A percentile compares a stretch with the other conserved stretches of the same genome.
Conservation (phyloP, 805 yeast genomes). For the Candida berthetii region DNA sequence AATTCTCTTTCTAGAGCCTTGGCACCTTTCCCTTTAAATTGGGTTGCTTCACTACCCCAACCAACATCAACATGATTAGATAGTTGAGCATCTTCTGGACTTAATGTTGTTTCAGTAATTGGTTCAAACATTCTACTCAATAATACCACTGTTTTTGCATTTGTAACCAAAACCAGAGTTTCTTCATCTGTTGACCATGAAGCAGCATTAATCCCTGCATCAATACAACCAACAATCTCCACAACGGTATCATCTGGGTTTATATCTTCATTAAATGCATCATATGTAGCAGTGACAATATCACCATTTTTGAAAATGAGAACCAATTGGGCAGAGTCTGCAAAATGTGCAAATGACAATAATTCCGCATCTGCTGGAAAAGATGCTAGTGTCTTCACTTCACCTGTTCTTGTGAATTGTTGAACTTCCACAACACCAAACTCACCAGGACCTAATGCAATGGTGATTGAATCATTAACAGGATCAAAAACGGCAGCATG, state of each 20-base stretch:
- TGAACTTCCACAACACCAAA: constrained; percentile 66
- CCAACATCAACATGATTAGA: constrained; percentile 93
- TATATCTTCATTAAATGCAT: constrained; percentile 27
- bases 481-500: constrained; percentile 60
- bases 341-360: constrained; percentile 59
- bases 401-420: constrained; percentile 63
- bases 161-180: constrained; percentile 63
- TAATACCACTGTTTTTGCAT: constrained; percentile 51
- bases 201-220: constrained; percentile 66
- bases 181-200: constrained; percentile 93
- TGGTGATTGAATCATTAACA: constrained; percentile 65
- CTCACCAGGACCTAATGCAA: constrained; percentile 51
- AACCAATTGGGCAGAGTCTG: constrained; percentile 59
- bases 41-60: constrained; percentile 98
- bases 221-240: constrained; percentile 82
- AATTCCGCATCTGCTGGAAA: constrained; percentile 46
- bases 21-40: constrained; percentile 91
- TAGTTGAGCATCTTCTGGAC: constrained; percentile 54
- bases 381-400: constrained; percentile 49
- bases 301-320: constrained; percentile 75
- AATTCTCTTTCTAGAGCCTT: constrained; percentile 66
- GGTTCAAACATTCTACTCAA: constrained; percentile 79
- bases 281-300: constrained; percentile 59
- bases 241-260: constrained; percentile 48
- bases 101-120: constrained; percentile 55